Evolutionary conservation across 805 yeast species (phyloP).

Genomic region (Candida montana): DNA sequence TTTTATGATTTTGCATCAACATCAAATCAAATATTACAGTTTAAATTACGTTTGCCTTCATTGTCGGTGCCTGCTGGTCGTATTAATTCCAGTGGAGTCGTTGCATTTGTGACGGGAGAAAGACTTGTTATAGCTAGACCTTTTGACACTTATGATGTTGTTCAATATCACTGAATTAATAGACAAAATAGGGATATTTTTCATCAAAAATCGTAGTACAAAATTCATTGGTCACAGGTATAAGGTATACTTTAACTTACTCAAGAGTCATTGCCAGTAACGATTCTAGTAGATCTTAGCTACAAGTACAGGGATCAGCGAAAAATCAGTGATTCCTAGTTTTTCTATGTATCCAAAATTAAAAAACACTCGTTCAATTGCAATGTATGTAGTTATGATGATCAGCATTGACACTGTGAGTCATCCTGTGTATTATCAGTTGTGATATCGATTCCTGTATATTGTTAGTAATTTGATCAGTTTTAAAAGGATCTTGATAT

Average conservation of each 20-base stretch:
- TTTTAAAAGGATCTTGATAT: too few species aligned
- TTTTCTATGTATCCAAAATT: too few species aligned
- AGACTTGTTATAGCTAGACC: constrained; percentile 21
- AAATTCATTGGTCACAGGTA: too few species aligned
- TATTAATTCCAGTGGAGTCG: constrained; percentile 21
- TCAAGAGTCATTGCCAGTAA: too few species aligned
- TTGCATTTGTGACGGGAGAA: constrained; percentile 20
- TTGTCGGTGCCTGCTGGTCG: constrained; percentile 18
- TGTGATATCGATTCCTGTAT: constrained; percentile 22
- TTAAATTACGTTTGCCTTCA: constrained; percentile 20
- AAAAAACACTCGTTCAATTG: too few species aligned
- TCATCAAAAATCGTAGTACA: too few species aligned
- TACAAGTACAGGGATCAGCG: too few species aligned
- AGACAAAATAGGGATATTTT: too few species aligned
- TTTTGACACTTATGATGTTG: constrained; percentile 24
- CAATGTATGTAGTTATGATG: too few species aligned
- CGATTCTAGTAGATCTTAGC: too few species aligned
- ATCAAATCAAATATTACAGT: constrained; percentile 17
- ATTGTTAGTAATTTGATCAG: constrained; percentile 21
- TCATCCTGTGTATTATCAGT: constrained; percentile 21
- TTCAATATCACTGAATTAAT: constrained; percentile 10
- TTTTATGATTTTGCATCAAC: constrained; percentile 20
- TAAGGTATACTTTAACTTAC: too few species aligned
- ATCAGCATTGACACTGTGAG: constrained; percentile 22
- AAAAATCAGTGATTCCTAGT: too few species aligned